Conservation (phyloP, 2,329 filamentous ascomycete species). For the Alternaria solani region DNA sequence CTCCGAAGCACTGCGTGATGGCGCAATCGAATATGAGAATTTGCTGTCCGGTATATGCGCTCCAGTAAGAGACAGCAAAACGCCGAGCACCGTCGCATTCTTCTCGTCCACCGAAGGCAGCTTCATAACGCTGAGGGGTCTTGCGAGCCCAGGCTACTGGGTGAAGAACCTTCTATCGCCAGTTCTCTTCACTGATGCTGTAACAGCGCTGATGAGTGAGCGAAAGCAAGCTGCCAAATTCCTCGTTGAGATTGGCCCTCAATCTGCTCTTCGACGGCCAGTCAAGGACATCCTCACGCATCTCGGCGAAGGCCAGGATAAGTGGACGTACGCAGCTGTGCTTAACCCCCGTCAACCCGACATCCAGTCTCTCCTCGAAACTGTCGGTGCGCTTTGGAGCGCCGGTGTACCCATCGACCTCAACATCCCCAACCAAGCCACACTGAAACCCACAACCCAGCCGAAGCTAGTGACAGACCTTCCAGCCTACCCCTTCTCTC, state of each 20-base stretch:
- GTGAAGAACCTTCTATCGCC: conserved; percentile 14
- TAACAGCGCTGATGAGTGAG: conserved; percentile 8
- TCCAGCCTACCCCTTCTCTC: conserved; percentile 39
- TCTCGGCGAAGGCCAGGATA: conserved; percentile 7
- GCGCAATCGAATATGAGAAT: neutral
- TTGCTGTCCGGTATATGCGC: conserved; percentile 1
- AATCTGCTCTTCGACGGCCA: conserved; percentile 13
- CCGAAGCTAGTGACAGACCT: conserved; percentile 11
- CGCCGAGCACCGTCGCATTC: neutral
- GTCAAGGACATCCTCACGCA: conserved; percentile 13
- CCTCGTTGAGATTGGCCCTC: conserved; percentile 22
- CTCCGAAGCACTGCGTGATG: conserved; percentile 29
- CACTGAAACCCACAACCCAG: conserved; percentile 5
- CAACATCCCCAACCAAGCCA: conserved; percentile 13
- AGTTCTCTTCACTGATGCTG: conserved; percentile 10
- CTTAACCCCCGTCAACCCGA: conserved; percentile 5
- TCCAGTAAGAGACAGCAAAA: neutral
- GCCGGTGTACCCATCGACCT: conserved; percentile 11
- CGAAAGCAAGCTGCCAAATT: conserved; percentile 2
- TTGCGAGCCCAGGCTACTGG: conserved; percentile 10
- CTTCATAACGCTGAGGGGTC: conserved; percentile 4
- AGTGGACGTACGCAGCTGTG: conserved; percentile 12
- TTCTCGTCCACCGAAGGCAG: conserved; percentile 7
- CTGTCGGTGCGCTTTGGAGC: conserved; percentile 10
- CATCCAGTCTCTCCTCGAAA: conserved; percentile 2